Evolutionary conservation across 192 early-diverging fungal genomes (phyloP).

Genomic region (Linnemannia hyalina): DNA sequence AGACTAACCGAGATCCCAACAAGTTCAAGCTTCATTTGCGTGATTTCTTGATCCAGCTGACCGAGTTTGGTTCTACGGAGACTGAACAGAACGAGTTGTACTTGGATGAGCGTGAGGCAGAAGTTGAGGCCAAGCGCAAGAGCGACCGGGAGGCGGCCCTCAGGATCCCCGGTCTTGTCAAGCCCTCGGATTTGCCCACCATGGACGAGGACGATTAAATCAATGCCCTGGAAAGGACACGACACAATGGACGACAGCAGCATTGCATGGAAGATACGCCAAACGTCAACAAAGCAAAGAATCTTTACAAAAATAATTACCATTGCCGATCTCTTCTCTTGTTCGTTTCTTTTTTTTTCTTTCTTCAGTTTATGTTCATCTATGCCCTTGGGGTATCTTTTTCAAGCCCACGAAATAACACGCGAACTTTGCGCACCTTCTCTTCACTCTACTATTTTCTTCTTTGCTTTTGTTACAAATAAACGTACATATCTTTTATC

Average conservation of each 20-base stretch:
- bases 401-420: background rate
- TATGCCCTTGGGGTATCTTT: background rate
- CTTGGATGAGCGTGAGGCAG: conserved; percentile 92
- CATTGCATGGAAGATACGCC: background rate
- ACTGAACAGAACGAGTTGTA: conserved; percentile 84
- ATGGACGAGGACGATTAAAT: conserved; percentile 65
- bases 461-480: background rate
- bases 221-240: background rate
- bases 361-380: background rate
- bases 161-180: conserved; percentile 96
- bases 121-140: conserved; percentile 82
- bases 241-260: background rate
- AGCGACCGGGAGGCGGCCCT: conserved; percentile 85
- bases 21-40: conserved; percentile 95
- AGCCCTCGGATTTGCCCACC: conserved; percentile 85
- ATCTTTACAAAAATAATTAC: background rate
- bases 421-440: background rate
- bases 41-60: conserved; percentile 94
- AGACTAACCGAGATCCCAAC: conserved; percentile 82
- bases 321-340: background rate
- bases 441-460: background rate
- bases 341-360: background rate
- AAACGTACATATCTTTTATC: background rate
- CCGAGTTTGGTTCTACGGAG: conserved; percentile 88
- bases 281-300: background rate